These are phyloP conservation scores for Erysimum cheiranthoides DNA, from an alignment of 345 rosid genomes.

Conservation along the genomic window DNA sequence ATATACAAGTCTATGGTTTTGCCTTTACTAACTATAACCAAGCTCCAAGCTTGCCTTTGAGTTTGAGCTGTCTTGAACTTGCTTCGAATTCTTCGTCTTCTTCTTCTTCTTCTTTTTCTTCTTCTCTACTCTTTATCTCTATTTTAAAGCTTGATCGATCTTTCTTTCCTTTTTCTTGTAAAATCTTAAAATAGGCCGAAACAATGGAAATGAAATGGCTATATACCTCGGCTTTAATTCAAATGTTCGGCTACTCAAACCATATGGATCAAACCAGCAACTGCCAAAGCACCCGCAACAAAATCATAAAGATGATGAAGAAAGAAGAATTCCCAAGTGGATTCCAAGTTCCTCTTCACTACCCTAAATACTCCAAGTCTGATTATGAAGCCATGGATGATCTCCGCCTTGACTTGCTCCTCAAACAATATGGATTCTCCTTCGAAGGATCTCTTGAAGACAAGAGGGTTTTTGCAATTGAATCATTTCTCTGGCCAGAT, in stretches of 20 bases:
- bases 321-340: constrained; percentile 50
- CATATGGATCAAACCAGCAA: constrained; percentile 17
- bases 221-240: constrained; percentile 43
- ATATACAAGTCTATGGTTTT: constrained; percentile 2
- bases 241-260: constrained; percentile 45
- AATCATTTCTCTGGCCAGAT: constrained; percentile 60
- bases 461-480: constrained; percentile 61
- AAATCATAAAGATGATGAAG: constrained; percentile 30
- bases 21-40: constrained; percentile 8
- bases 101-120: neutral
- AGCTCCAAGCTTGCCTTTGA: constrained; percentile 25
- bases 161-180: neutral
- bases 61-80: constrained; percentile 16
- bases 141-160: neutral
- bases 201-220: constrained; percentile 51
- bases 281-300: neutral
- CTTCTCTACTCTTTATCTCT: neutral
- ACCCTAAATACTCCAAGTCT: constrained; percentile 54
- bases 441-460: constrained; percentile 50
- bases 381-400: constrained; percentile 67
- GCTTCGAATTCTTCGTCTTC: constrained; percentile 1
- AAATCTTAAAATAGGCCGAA: neutral
- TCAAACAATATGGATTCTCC: constrained; percentile 56
- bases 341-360: constrained; percentile 66
- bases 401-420: constrained; percentile 57